Percentiles rank a stretch among this genome's conserved stretches.
phyloP scores from a whole-genome alignment of 371 early-diverging fungal species.

The Dichotomocladium elegans region DNA sequence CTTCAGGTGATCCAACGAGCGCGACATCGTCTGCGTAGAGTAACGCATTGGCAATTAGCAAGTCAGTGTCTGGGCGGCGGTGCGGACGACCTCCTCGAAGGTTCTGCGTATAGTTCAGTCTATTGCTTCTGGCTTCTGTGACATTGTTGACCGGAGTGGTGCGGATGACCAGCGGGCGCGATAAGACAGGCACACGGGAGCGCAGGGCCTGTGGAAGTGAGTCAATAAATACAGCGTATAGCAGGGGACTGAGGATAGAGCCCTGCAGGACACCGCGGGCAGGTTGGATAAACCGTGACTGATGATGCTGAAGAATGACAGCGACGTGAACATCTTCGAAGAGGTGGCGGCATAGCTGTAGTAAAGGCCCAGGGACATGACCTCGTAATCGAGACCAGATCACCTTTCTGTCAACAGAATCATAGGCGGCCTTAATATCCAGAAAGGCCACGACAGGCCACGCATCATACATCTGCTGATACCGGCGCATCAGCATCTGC shows the following conservation, averaged over 20 bases:
- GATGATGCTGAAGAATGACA: background rate
- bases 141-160: background rate
- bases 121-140: background rate
- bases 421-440: conserved; percentile 23
- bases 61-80: background rate
- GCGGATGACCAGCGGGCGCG: background rate
- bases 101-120: background rate
- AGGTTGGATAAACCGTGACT: conserved; percentile 6
- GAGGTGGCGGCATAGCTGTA: conserved; percentile 4
- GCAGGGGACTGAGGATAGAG: conserved; percentile 16
- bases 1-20: conserved; percentile 1
- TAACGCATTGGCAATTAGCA: background rate
- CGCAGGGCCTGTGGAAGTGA: conserved; percentile 10
- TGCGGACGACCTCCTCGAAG: background rate
- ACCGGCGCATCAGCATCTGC: conserved; percentile 3
- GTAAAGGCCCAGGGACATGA: background rate
- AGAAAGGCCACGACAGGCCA: conserved; percentile 13
- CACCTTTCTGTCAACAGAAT: conserved; percentile 5
- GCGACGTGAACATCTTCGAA: conserved; percentile 11
- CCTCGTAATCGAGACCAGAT: conserved; percentile 8
- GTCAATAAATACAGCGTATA: conserved; percentile 21
- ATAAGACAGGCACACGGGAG: background rate
- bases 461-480: background rate
- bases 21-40: conserved; percentile 16
- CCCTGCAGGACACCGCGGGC: conserved; percentile 19